Evolutionary conservation across 2,329 filamentous ascomycete species (phyloP), one percentile per base, ranked within the genome.

Genomic region (Emmonsia crescens): DNA sequence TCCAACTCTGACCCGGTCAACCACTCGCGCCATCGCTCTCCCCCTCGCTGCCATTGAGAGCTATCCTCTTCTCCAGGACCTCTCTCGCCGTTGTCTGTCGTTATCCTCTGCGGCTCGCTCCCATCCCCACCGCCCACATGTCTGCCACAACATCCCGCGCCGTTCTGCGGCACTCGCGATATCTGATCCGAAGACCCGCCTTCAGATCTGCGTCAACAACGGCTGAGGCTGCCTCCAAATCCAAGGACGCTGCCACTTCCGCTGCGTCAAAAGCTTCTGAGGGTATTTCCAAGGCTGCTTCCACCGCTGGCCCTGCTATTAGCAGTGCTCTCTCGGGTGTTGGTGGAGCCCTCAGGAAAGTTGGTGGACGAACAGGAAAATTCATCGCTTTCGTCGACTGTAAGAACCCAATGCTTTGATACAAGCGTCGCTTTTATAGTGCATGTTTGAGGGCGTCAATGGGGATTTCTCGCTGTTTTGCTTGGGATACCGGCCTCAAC

Each of bases 291-390:
- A 86, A 86, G 73, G 92, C 94, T 71, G 82, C 87, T 66, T 86
- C 88, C 70, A 86, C 89, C 60, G 92, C 91, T 69, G 89, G 89
- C 62, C 87, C 89, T 64, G 89, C 86, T 64, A 81, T 95, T 70
- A 82, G 83, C 69, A 86, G 84, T 73, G 89, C 88, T 69, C 89
- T 88, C 62, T 84, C 85, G 73, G 83, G 85, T 61, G 78, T 87
- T 67, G 78, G 81, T 68, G 83, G 79, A 72, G 85, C 88, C 62
- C 78, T 96, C 69, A 81, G 85, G 75, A 88, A 85, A 78, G 82
- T 92, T 74, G 92, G 91, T 72, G 93, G 93, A 71, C 85, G 89
- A 70, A 92, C 90, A 65, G 91, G 90, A 71, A 85, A 83, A 76
- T 73, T 92, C 68, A 83, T 96, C 75, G 82, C 81, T 69, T 89